Evolutionary conservation across 345 rosid species (phyloP).

Genomic region (Bruguiera gymnorhiza): DNA sequence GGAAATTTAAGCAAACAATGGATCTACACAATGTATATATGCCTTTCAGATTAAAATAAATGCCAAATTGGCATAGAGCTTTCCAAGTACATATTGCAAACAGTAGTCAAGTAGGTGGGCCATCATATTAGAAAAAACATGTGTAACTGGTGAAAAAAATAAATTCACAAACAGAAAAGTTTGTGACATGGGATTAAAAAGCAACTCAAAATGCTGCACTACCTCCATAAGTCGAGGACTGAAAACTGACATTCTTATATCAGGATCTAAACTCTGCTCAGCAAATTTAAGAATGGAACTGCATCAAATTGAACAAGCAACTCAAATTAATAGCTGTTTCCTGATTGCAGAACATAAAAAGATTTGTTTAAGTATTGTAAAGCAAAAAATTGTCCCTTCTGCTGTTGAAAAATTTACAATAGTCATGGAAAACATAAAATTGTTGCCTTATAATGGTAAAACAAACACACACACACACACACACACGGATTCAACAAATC

Average conservation of each 20-base stretch:
- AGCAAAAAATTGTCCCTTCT: neutral
- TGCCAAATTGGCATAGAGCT: too few species aligned
- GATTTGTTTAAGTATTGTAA: neutral
- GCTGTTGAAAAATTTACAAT: neutral
- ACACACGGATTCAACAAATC: too few species aligned
- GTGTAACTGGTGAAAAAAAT: neutral
- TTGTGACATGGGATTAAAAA: constrained; percentile 1
- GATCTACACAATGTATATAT: too few species aligned
- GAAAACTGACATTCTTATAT: constrained; percentile 62
- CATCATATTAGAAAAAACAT: neutral
- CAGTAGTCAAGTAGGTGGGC: too few species aligned
- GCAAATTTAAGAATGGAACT: constrained; percentile 83
- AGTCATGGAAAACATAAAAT: neutral
- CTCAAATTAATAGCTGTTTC: neutral
- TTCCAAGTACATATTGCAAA: too few species aligned
- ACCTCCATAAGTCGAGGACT: constrained; percentile 99
- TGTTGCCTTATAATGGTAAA: too few species aligned
- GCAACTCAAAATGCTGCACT: constrained; percentile 14
- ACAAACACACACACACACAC: too few species aligned
- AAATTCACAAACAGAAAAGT: constrained; percentile 9
- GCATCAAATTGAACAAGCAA: constrained; percentile 30
- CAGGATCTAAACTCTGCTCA: constrained; percentile 74
- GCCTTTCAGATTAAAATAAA: too few species aligned
- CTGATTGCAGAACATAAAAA: neutral
- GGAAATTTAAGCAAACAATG: too few species aligned